Evolutionary conservation across 2,329 filamentous ascomycete genomes (phyloP).

Genomic region (Colletotrichum zoysiae): DNA sequence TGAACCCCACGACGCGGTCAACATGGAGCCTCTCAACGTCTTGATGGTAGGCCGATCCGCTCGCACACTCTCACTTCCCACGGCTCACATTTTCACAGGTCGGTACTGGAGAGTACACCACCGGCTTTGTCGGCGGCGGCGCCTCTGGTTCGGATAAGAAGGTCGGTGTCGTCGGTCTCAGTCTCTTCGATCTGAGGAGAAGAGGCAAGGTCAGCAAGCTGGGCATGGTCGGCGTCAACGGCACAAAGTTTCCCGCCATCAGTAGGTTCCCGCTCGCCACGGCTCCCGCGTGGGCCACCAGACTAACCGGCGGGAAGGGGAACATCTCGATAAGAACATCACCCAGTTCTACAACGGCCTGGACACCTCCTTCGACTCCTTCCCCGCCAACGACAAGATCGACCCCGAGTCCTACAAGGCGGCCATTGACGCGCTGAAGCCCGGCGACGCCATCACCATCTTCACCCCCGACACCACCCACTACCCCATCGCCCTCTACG

Average conservation of each 20-base stretch:
- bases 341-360: constrained; percentile 87
- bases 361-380: constrained; percentile 88
- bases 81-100: constrained; percentile 62
- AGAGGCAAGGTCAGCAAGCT: constrained; percentile 89
- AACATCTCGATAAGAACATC: constrained; percentile 91
- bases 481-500: constrained; percentile 91
- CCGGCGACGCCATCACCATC: constrained; percentile 92
- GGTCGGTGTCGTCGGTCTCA: constrained; percentile 91
- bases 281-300: neutral
- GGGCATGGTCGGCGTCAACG: constrained; percentile 91
- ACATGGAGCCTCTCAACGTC: constrained; percentile 73
- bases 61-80: constrained; percentile 7
- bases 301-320: constrained; percentile 61
- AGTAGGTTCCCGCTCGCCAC: constrained; percentile 65
- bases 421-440: constrained; percentile 85
- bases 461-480: constrained; percentile 96
- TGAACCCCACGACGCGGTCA: constrained; percentile 40
- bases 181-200: constrained; percentile 87
- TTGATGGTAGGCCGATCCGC: constrained; percentile 69
- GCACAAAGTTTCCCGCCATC: constrained; percentile 91
- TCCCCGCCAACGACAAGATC: constrained; percentile 77
- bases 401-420: constrained; percentile 89
- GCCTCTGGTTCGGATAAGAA: constrained; percentile 94
- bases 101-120: constrained; percentile 96
- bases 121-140: constrained; percentile 88